These are phyloP conservation scores for Teratosphaeria gauchensis DNA, from an alignment of 2,329 filamentous ascomycete genomes.

Conservation along the genomic window DNA sequence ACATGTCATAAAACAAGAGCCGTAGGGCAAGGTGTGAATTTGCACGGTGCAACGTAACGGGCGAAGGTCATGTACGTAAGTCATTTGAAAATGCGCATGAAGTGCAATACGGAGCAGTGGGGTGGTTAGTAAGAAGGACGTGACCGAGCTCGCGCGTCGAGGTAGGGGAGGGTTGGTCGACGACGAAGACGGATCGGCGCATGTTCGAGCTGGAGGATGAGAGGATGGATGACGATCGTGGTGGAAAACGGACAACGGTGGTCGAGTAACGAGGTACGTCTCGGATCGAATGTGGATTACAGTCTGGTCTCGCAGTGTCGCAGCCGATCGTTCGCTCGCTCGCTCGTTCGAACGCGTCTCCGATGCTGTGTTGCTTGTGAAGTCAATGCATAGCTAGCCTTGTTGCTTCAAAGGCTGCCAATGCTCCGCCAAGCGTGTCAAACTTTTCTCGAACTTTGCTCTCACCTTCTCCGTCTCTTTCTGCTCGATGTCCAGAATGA, in stretches of 20 bases:
- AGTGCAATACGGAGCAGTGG: neutral
- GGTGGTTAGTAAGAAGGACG: neutral
- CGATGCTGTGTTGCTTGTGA: neutral
- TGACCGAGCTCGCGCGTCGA: neutral
- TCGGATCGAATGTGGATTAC: neutral
- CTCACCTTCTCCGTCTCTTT: neutral
- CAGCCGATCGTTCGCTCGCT: neutral
- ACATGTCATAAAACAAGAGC: no score
- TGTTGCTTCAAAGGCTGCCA: neutral
- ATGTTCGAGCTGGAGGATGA: neutral
- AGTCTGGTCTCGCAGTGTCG: neutral
- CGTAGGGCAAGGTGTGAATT: no score
- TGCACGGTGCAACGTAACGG: no score
- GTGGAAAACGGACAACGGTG: neutral
- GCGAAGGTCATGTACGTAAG: no score
- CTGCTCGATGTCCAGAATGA: neutral
- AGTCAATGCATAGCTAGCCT: neutral
- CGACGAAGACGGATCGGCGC: neutral
- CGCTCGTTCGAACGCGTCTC: neutral
- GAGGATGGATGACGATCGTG: neutral
- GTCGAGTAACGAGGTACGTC: neutral
- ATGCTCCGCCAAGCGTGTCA: neutral
- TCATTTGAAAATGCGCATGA: neutral
- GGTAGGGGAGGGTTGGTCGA: neutral
- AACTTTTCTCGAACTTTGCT: neutral